Conservation (phyloP, 202 grass and related monocot species). For the Zizania palustris region DNA sequence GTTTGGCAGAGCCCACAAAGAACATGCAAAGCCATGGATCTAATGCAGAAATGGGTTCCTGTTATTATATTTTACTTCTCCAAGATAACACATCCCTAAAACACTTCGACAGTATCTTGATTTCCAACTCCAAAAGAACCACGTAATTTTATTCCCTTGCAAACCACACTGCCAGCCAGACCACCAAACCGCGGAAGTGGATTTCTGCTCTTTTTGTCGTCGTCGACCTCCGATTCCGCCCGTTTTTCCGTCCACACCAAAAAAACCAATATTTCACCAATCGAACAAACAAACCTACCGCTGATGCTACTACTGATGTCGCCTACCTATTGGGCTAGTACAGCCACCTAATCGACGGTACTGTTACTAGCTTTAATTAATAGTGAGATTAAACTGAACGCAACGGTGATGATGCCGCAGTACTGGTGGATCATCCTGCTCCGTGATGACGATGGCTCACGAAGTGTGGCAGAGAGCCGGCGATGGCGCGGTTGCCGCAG, state of each 20-base stretch:
- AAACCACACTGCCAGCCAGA: not conserved
- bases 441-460: not conserved
- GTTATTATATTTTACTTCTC: slow-evolving; percentile 1
- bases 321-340: slow-evolving; percentile 40
- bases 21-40: slow-evolving; percentile 22
- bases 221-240: slow-evolving; percentile 16
- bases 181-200: slow-evolving; percentile 8
- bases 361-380: slow-evolving; percentile 29
- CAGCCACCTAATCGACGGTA: slow-evolving; percentile 36
- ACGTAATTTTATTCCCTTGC: slow-evolving; percentile 26
- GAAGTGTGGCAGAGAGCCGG: slow-evolving; percentile 31
- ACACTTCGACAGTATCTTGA: not conserved
- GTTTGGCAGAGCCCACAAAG: slow-evolving; percentile 37
- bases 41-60: not conserved
- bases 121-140: slow-evolving; percentile 22
- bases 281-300: slow-evolving; percentile 40
- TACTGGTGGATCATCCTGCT: not conserved
- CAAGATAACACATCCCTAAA: not conserved
- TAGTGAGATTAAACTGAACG: not conserved
- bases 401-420: not conserved
- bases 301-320: slow-evolving; percentile 34
- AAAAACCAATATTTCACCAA: slow-evolving; percentile 56
- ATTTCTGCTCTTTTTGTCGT: slow-evolving; percentile 5
- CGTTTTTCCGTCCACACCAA: slow-evolving; percentile 17
- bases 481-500: not conserved